A percentile compares a stretch with the other conserved stretches of the same genome.
phyloP scores from a whole-genome alignment of 176 grass and related monocot species.

The Saccharum officinarum region DNA sequence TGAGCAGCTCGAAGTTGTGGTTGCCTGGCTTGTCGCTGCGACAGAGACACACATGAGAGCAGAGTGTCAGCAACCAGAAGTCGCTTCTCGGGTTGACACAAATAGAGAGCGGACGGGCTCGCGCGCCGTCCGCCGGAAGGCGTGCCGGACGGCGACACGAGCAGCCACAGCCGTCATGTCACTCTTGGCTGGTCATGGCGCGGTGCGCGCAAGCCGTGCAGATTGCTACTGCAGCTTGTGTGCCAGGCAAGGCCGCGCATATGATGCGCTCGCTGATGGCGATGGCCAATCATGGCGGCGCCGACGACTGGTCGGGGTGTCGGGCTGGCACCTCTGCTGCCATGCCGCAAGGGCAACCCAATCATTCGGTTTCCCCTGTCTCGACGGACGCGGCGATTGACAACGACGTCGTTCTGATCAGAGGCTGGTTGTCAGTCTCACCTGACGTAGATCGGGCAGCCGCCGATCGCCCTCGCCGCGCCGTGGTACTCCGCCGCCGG shows the following conservation, averaged over 20 bases:
- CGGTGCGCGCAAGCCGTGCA: background rate
- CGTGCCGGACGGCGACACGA: background rate
- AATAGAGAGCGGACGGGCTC: background rate
- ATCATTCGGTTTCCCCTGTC: conserved; percentile 4
- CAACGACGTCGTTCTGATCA: background rate
- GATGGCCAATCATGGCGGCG: conserved; percentile 23
- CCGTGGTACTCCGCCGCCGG: conserved; percentile 80
- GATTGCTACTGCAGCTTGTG: conserved; percentile 6
- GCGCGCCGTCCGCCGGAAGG: background rate
- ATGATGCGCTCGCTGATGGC: background rate
- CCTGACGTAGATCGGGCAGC: conserved; percentile 73
- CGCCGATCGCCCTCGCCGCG: conserved; percentile 56
- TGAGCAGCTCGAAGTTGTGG: conserved; percentile 84
- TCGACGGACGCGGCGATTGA: background rate
- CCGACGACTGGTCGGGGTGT: background rate
- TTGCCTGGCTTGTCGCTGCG: conserved; percentile 81
- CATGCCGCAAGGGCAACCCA: conserved; percentile 1
- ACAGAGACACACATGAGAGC: background rate
- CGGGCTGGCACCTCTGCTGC: background rate
- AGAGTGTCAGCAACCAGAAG: background rate
- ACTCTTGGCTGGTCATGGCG: background rate
- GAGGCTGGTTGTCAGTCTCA: background rate
- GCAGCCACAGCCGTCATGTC: background rate
- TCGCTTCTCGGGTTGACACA: too few relatives aligned
- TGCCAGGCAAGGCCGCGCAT: background rate